These are phyloP conservation scores for Prunella vulgaris DNA, from an alignment of 257 asterid species.

Conservation along the genomic window DNA sequence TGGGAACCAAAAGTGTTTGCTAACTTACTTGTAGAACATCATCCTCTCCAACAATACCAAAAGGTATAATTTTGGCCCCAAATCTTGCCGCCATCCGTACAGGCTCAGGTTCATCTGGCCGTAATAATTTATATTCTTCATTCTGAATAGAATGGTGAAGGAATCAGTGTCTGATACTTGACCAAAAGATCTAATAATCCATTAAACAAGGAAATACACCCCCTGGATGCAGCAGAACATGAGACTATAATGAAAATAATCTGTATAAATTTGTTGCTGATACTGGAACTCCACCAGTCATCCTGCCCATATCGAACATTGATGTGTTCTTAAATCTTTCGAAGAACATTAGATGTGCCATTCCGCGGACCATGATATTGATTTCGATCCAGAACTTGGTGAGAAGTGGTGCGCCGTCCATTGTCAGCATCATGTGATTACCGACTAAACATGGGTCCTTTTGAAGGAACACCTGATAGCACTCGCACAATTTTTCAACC, in stretches of 20 bases:
- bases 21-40: conserved; percentile 14
- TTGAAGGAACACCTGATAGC: conserved; percentile 16
- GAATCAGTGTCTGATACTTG: background rate
- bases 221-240: conserved; percentile 19
- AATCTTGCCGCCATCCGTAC: conserved; percentile 21
- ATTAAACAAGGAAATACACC: background rate
- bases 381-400: background rate
- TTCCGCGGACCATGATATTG: background rate
- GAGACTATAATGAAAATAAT: conserved; percentile 8
- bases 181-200: no score
- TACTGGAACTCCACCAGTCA: conserved; percentile 10
- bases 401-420: background rate
- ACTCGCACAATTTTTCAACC: conserved; percentile 9
- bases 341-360: conserved; percentile 5
- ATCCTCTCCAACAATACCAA: conserved; percentile 21
- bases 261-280: conserved; percentile 11
- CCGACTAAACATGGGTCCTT: conserved; percentile 17
- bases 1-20: background rate
- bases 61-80: conserved; percentile 22
- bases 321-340: background rate
- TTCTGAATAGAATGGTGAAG: background rate
- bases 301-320: background rate
- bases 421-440: conserved; percentile 11
- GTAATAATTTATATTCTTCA: conserved; percentile 10
- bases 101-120: conserved; percentile 20